Percentiles rank a stretch among this genome's conserved stretches.
Evolutionary conservation across 805 yeast genomes (phyloP).

Genomic region (Debaryomyces maramus): DNA sequence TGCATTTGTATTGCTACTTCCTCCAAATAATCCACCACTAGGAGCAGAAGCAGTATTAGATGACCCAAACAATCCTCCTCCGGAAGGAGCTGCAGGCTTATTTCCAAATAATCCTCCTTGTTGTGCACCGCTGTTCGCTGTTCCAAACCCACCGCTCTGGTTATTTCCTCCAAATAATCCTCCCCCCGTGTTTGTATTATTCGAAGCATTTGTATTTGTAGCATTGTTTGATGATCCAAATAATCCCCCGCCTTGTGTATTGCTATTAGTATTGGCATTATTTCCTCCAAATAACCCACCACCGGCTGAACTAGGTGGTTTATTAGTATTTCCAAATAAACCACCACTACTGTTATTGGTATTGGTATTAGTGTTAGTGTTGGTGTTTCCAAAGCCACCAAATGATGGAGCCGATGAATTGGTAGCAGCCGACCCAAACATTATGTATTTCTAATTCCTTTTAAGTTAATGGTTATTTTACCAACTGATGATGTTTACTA

Average conservation of each 20-base stretch:
- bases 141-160: not conserved
- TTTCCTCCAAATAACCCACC: constrained; percentile 7
- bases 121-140: not conserved
- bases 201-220: constrained; percentile 5
- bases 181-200: no score
- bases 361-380: constrained; percentile 2
- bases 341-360: constrained; percentile 8
- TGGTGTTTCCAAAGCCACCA: constrained; percentile 13
- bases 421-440: constrained; percentile 17
- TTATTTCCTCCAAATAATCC: constrained; percentile 5
- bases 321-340: constrained; percentile 6
- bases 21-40: constrained; percentile 26
- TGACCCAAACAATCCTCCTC: constrained; percentile 21
- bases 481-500: no score
- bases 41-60: constrained; percentile 14
- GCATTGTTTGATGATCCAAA: constrained; percentile 3
- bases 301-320: constrained; percentile 5
- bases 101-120: constrained; percentile 16
- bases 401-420: constrained; percentile 9
- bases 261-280: not conserved
- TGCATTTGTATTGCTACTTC: constrained; percentile 7
- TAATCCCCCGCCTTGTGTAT: constrained; percentile 1
- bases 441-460: constrained; percentile 3
- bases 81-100: constrained; percentile 10
- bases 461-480: not conserved